Conservation (phyloP, 257 asterid species). For the Datura wrightii region DNA sequence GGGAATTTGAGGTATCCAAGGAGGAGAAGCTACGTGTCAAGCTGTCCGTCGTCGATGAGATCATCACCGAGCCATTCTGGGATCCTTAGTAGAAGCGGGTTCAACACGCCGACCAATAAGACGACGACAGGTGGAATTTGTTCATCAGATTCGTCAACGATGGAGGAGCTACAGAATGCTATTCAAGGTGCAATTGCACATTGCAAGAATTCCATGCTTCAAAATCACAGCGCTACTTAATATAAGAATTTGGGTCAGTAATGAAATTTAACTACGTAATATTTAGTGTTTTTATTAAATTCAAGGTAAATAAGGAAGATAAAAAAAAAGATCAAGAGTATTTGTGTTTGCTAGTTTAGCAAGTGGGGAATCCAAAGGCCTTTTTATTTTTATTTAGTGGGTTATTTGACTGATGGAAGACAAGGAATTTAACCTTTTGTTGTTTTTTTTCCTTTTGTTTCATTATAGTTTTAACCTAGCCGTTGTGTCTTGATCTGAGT, state of each 20-base stretch:
- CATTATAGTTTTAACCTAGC: constrained; percentile 25
- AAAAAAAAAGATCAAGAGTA: not conserved
- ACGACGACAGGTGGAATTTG: constrained; percentile 20
- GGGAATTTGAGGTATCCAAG: constrained; percentile 73
- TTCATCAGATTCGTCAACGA: constrained; percentile 59
- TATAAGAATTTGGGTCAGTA: constrained; percentile 47
- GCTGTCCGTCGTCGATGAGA: constrained; percentile 90
- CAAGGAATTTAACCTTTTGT: constrained; percentile 30
- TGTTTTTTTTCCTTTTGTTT: constrained; percentile 6
- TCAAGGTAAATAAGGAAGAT: constrained; percentile 3
- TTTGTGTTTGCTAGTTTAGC: constrained; percentile 14
- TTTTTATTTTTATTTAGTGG: not conserved
- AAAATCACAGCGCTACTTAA: constrained; percentile 25
- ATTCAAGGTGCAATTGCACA: constrained; percentile 92
- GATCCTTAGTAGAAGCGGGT: constrained; percentile 44
- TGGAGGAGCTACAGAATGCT: constrained; percentile 90
- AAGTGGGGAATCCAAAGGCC: constrained; percentile 34
- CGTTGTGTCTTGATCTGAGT: constrained; percentile 22
- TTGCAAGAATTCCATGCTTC: constrained; percentile 80
- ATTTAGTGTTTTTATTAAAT: not conserved
- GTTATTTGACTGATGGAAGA: constrained; percentile 36
- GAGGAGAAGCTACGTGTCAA: constrained; percentile 56
- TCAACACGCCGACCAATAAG: constrained; percentile 43
- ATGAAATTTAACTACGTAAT: constrained; percentile 40
- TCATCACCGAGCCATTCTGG: constrained; percentile 83